phyloP scores from a whole-genome alignment of 2,329 filamentous ascomycete genomes.

The Diaporthe batatas region DNA sequence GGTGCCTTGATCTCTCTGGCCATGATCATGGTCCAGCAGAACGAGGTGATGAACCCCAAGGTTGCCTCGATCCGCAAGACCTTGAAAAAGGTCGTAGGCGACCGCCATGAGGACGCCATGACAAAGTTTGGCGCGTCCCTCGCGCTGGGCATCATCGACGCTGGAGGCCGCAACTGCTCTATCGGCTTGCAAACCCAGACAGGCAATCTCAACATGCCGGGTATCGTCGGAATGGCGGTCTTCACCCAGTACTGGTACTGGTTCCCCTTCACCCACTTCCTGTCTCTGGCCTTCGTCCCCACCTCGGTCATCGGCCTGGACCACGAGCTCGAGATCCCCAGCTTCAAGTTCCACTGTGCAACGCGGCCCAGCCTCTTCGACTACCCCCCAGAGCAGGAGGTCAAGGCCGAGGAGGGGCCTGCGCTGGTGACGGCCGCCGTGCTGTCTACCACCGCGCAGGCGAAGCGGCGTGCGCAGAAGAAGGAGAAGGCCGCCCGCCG shows the following conservation, averaged over 20 bases:
- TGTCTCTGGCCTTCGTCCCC: slow-evolving; percentile 95
- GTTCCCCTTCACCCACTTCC: slow-evolving; percentile 98
- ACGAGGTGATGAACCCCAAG: slow-evolving; percentile 98
- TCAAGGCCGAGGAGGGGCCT: slow-evolving; percentile 93
- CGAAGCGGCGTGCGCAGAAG: slow-evolving; percentile 92
- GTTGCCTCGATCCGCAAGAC: slow-evolving; percentile 91
- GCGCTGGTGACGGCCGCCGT: slow-evolving; percentile 96
- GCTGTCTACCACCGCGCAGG: slow-evolving; percentile 95
- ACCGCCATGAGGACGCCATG: slow-evolving; percentile 99
- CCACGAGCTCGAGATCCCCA: slow-evolving; percentile 91
- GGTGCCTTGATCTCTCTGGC: slow-evolving; percentile 93
- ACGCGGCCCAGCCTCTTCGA: slow-evolving; percentile 96
- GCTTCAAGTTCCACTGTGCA: slow-evolving; percentile 96
- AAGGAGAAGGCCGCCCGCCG: slow-evolving; percentile 91
- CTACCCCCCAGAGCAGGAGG: slow-evolving; percentile 96
- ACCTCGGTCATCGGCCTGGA: slow-evolving; percentile 96
- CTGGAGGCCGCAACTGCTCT: slow-evolving; percentile 97
- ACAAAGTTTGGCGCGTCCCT: slow-evolving; percentile 97
- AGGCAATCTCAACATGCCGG: slow-evolving; percentile 98
- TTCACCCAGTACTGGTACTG: slow-evolving; percentile 99
- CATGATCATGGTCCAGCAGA: slow-evolving; percentile 99
- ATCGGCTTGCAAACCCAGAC: slow-evolving; percentile 98
- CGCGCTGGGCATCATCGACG: slow-evolving; percentile 96
- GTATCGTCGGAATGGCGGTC: slow-evolving; percentile 96
- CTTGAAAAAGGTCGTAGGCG: slow-evolving; percentile 91